phyloP scores from a whole-genome alignment of 495 filamentous ascomycete species.

The Penicillium psychrofluorescens region DNA sequence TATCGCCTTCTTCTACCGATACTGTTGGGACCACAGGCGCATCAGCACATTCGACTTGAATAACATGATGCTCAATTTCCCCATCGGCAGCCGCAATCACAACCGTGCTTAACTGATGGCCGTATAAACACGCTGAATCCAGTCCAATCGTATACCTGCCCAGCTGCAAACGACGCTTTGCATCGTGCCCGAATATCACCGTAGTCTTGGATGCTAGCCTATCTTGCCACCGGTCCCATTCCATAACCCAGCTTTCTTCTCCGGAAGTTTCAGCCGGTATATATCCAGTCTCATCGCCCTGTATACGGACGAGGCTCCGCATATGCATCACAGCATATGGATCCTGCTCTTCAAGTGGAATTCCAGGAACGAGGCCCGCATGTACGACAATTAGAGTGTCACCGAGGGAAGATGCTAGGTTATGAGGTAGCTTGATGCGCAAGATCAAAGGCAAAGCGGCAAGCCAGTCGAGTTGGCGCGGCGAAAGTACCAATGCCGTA shows the following conservation, averaged over 20 bases:
- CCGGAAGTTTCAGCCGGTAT: slow-evolving; percentile 5
- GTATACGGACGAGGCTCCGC: slow-evolving; percentile 63
- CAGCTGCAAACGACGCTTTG: slow-evolving; percentile 59
- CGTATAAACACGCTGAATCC: slow-evolving; percentile 74
- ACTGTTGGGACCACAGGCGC: slow-evolving; percentile 3
- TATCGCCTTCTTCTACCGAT: background rate
- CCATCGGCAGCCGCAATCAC: slow-evolving; percentile 50
- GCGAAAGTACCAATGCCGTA: slow-evolving; percentile 40
- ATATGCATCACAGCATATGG: slow-evolving; percentile 84
- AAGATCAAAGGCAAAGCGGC: slow-evolving; percentile 67
- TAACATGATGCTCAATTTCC: slow-evolving; percentile 21
- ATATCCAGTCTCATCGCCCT: background rate
- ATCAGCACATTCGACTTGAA: slow-evolving; percentile 29
- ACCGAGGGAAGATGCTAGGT: slow-evolving; percentile 28
- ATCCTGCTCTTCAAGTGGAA: slow-evolving; percentile 67
- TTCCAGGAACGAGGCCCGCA: slow-evolving; percentile 70
- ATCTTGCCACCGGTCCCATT: slow-evolving; percentile 49
- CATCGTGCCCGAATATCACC: slow-evolving; percentile 84
- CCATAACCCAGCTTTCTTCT: slow-evolving; percentile 15
- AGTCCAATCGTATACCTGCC: slow-evolving; percentile 72
- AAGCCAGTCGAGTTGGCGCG: slow-evolving; percentile 66
- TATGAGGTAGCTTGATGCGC: slow-evolving; percentile 44
- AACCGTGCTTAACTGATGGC: slow-evolving; percentile 67
- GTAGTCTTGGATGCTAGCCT: slow-evolving; percentile 30
- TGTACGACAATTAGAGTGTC: slow-evolving; percentile 69